Evolutionary conservation across 2,329 filamentous ascomycete genomes (phyloP).

Genomic region (Aspergillus piperis): DNA sequence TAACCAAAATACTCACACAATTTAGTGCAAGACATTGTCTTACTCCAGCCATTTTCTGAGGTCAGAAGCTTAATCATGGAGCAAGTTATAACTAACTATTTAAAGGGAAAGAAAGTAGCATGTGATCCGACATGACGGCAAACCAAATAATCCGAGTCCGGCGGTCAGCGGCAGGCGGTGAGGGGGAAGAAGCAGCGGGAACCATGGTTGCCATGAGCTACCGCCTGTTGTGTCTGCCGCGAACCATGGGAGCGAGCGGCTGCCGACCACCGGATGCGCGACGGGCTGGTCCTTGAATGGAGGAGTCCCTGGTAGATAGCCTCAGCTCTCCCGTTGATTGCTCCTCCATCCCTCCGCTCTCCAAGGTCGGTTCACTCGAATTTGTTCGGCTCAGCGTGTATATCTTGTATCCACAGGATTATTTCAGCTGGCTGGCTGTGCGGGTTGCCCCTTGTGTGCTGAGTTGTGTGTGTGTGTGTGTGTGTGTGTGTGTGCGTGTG

Average conservation of each 20-base stretch:
- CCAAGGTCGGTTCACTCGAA: constrained; percentile 12
- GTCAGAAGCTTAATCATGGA: too few species aligned
- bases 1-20: too few species aligned
- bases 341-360: constrained; percentile 7
- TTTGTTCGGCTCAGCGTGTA: constrained; percentile 18
- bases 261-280: constrained; percentile 22
- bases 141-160: neutral
- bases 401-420: constrained; percentile 15
- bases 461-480: neutral
- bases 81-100: too few species aligned
- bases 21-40: too few species aligned
- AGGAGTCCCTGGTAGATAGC: neutral
- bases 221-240: constrained; percentile 20
- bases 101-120: too few species aligned
- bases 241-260: constrained; percentile 24
- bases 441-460: constrained; percentile 18
- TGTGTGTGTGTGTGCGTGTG: neutral
- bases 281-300: constrained; percentile 8
- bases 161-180: neutral
- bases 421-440: constrained; percentile 17
- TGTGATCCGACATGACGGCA: neutral
- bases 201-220: constrained; percentile 29
- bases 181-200: neutral
- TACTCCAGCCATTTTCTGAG: too few species aligned
- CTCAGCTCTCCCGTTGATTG: constrained; percentile 5